Conservation (phyloP, 257 asterid species). For the Nicotiana obtusifolia region DNA sequence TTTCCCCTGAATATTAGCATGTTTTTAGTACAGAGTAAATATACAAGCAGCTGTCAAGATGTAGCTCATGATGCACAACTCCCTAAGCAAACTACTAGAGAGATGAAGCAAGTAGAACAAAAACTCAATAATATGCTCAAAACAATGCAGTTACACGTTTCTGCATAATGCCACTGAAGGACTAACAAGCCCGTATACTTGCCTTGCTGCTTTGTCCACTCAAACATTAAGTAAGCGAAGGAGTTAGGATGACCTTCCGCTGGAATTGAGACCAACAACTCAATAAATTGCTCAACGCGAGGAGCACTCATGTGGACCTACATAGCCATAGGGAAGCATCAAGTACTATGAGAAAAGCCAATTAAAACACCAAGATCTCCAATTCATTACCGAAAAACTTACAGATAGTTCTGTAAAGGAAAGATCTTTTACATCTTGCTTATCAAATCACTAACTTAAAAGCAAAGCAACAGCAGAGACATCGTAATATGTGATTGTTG, state of each 20-base stretch:
- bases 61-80: not conserved
- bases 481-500: not conserved
- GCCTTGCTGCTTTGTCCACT: constrained; percentile 94
- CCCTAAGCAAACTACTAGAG: not conserved
- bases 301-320: constrained; percentile 96
- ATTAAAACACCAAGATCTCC: not conserved
- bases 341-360: not conserved
- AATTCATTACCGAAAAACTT: not conserved
- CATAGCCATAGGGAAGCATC: constrained; percentile 19
- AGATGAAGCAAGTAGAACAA: not conserved
- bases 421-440: not conserved
- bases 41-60: not conserved
- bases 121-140: not conserved
- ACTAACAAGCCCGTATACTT: constrained; percentile 26
- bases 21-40: not conserved
- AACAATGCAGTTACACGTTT: not conserved
- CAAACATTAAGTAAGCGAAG: constrained; percentile 80
- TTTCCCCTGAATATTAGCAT: constrained; percentile 58
- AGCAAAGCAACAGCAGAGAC: not conserved
- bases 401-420: not conserved
- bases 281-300: constrained; percentile 70
- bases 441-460: not conserved
- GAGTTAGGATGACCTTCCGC: constrained; percentile 69
- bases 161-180: not conserved
- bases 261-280: constrained; percentile 71